Conservation (phyloP, 345 rosid genomes). For the Eucalyptus brandiana region DNA sequence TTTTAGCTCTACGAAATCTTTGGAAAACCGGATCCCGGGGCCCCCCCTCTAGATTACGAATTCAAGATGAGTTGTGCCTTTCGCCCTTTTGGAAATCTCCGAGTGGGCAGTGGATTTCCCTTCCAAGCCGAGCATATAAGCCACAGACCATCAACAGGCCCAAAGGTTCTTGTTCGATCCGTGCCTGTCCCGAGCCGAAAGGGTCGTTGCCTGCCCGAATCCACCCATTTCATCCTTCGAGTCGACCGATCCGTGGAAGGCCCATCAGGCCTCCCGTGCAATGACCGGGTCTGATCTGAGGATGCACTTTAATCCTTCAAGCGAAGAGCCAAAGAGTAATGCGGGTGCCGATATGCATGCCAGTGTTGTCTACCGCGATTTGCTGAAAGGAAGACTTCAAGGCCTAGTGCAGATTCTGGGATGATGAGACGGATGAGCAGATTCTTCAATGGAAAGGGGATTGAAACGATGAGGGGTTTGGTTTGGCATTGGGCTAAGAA, state of each 20-base stretch:
- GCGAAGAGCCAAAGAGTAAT: neutral
- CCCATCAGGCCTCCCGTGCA: neutral
- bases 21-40: neutral
- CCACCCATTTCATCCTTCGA: neutral
- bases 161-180: neutral
- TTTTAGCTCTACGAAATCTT: neutral
- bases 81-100: neutral
- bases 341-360: neutral
- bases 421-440: neutral
- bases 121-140: neutral
- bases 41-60: neutral
- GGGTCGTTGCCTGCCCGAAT: neutral
- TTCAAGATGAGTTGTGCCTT: neutral
- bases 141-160: neutral
- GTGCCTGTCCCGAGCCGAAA: neutral
- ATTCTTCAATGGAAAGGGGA: neutral
- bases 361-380: neutral
- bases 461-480: accelerated
- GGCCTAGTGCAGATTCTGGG: neutral
- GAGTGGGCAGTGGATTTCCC: neutral
- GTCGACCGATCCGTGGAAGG: neutral
- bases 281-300: neutral
- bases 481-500: neutral
- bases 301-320: neutral
- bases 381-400: neutral